phyloP scores from a whole-genome alignment of 1,139 yeast genomes.

The Petasospora rhodanensis region DNA sequence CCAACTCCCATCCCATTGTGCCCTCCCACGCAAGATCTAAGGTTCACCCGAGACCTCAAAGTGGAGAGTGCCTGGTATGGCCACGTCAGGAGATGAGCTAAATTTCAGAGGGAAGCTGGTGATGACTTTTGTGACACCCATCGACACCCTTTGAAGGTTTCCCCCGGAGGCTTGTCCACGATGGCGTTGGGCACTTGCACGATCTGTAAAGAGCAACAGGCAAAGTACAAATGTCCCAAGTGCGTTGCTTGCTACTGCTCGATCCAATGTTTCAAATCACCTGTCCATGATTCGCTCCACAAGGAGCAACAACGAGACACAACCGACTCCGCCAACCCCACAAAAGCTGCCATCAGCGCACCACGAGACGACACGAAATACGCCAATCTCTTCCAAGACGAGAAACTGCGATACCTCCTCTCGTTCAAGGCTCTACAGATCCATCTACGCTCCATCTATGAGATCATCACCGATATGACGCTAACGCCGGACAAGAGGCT shows the following conservation, averaged over 20 bases:
- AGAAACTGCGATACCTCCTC: conserved; percentile 35
- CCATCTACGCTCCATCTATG: conserved; percentile 38
- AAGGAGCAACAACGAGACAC: conserved; percentile 5
- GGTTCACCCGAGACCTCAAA: no score
- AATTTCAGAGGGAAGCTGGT: no score
- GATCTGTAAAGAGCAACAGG: conserved; percentile 38
- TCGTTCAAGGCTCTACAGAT: conserved; percentile 41
- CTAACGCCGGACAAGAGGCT: conserved; percentile 39
- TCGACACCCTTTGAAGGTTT: no score
- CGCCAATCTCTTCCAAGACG: conserved; percentile 30
- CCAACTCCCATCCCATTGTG: no score
- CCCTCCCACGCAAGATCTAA: no score
- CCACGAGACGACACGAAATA: conserved; percentile 22
- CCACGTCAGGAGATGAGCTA: no score
- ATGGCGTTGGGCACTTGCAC: conserved; percentile 33
- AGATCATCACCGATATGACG: conserved; percentile 37
- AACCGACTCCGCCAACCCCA: neutral
- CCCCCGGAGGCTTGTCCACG: no score
- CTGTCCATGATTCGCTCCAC: conserved; percentile 36
- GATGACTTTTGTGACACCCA: no score
- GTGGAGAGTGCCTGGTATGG: no score
- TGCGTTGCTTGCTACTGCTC: conserved; percentile 51
- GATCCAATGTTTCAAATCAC: conserved; percentile 49
- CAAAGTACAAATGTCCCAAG: conserved; percentile 62
- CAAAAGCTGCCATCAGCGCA: neutral